These are phyloP conservation scores for Fusarium oligoseptatum DNA, from an alignment of 2,329 filamentous ascomycete genomes.

Conservation along the genomic window DNA sequence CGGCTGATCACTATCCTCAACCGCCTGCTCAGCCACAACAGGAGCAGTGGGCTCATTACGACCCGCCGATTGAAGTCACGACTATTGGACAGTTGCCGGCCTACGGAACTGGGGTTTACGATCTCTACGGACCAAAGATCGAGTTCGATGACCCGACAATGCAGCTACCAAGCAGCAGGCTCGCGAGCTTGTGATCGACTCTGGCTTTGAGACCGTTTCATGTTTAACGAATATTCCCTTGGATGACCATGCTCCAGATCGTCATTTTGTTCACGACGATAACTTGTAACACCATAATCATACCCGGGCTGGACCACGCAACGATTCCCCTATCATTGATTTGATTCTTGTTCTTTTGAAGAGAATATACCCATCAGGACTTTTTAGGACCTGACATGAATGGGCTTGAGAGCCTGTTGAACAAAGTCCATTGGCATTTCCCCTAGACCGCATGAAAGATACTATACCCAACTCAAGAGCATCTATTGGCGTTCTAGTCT, in stretches of 20 bases:
- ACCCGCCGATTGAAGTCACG: slow-evolving; percentile 68
- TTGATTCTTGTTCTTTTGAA: slow-evolving; percentile 40
- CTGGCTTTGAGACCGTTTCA: slow-evolving; percentile 8
- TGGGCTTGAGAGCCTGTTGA: slow-evolving; percentile 5
- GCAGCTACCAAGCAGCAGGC: slow-evolving; percentile 70
- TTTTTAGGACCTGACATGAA: slow-evolving; percentile 44
- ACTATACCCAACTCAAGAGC: slow-evolving; percentile 26
- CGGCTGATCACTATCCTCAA: slow-evolving; percentile 53
- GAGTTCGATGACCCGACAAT: slow-evolving; percentile 70
- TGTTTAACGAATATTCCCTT: slow-evolving; percentile 31
- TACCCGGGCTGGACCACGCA: slow-evolving; percentile 41
- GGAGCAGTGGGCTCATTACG: slow-evolving; percentile 70
- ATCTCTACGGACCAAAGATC: slow-evolving; percentile 67
- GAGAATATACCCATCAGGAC: slow-evolving; percentile 50
- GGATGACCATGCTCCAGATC: slow-evolving; percentile 23
- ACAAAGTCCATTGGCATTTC: slow-evolving; percentile 20
- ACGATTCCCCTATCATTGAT: slow-evolving; percentile 36
- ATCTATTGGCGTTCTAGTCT: slow-evolving; percentile 31
- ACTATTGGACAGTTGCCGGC: slow-evolving; percentile 66
- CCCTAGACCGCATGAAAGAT: slow-evolving; percentile 30
- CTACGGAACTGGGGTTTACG: slow-evolving; percentile 64
- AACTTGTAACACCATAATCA: slow-evolving; percentile 44
- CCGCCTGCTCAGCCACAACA: slow-evolving; percentile 57
- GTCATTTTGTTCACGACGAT: slow-evolving; percentile 29
- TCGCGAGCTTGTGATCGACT: slow-evolving; percentile 65